Evolutionary conservation across 1,284 basidiomycete genomes (phyloP).

Genomic region (Papiliotrema flavescens): DNA sequence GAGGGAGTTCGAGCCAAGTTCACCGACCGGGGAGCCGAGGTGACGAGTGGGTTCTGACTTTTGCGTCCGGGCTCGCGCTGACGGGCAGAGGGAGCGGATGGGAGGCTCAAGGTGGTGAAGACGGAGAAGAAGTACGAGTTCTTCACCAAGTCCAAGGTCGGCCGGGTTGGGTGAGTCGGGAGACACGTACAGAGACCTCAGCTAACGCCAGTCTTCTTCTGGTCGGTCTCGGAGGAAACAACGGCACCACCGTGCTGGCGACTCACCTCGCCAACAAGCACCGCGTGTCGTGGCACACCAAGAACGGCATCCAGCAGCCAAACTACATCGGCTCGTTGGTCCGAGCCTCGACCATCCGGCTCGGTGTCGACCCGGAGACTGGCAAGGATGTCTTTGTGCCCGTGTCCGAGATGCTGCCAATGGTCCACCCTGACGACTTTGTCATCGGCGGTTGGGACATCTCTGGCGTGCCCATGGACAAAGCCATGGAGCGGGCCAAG

Average conservation of each 20-base stretch:
- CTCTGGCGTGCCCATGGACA: conserved; percentile 75
- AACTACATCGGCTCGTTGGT: conserved; percentile 92
- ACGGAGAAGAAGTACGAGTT: conserved; percentile 80
- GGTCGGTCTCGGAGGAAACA: conserved; percentile 96
- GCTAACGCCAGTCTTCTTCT: conserved; percentile 73
- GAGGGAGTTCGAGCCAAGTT: conserved; percentile 77
- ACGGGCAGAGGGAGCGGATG: conserved; percentile 54
- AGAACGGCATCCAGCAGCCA: conserved; percentile 85
- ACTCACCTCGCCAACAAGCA: conserved; percentile 95
- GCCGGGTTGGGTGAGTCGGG: conserved; percentile 82
- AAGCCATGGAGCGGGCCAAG: conserved; percentile 89
- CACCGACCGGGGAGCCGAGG: conserved; percentile 74
- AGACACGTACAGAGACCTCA: not conserved
- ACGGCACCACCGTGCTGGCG: conserved; percentile 90
- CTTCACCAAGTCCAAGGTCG: conserved; percentile 81
- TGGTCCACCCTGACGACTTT: conserved; percentile 98
- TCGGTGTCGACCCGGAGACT: conserved; percentile 76
- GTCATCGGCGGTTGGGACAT: conserved; percentile 99
- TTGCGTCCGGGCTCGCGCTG: not conserved
- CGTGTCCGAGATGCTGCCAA: conserved; percentile 88
- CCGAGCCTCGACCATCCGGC: conserved; percentile 88
- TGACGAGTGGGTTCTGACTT: conserved; percentile 46
- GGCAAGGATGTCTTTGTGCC: conserved; percentile 93
- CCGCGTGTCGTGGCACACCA: conserved; percentile 93
- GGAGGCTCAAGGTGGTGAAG: conserved; percentile 67